Evolutionary conservation across 768 basidiomycete species (phyloP), one percentile per base, ranked within the genome.

Genomic region (Lyophyllum semitale): DNA sequence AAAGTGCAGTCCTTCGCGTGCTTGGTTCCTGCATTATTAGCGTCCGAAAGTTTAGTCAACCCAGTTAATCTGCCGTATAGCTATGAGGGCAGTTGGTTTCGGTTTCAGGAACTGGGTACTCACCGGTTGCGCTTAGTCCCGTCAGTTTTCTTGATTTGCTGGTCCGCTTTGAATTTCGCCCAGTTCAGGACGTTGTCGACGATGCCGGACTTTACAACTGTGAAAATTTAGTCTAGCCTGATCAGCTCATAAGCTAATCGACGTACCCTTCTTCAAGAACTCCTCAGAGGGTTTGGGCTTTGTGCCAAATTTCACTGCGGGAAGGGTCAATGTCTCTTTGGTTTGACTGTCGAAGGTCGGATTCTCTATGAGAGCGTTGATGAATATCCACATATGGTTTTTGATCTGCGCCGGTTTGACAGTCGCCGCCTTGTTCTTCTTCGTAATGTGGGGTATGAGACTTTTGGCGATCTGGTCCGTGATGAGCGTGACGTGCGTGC

Each of bases 341-440:
- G 97, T 98, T 72, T 99, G 97, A 80, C 93, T 95, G 80, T 99
- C 96, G 72, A 99, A 99, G 1, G 94, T 93, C 8, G 97, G 96
- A 66, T 99, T 99, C 75, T 96, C 95, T 61, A 99, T 88, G 57
- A 97, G 78, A 13, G 93, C 86, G 65, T 98, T 98, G 66, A 99
- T 87, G 65, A 98, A 99, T 51, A 99, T 82, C 93, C 93, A 95
- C 87, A 99, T 94, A 68, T 99, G 95, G 65, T 89, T 95, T 79
- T 93, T 96, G 75, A 98, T 88, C 73, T 97, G 94, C 50, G 87
- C 83, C 15, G 92, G 82, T 70, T 98, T 98, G 65, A 98, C 89
- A 0, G 89, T 82, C n/a, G 95, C 93, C 2, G 80, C 93, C 75
- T 97, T 98, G 77, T 99, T 97, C 84, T 96, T 98, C 85, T 98